Percentiles rank a stretch among this genome's conserved stretches.
These are phyloP conservation scores for Urtica urens DNA, from an alignment of 306 rosid species.

Conservation along the genomic window DNA sequence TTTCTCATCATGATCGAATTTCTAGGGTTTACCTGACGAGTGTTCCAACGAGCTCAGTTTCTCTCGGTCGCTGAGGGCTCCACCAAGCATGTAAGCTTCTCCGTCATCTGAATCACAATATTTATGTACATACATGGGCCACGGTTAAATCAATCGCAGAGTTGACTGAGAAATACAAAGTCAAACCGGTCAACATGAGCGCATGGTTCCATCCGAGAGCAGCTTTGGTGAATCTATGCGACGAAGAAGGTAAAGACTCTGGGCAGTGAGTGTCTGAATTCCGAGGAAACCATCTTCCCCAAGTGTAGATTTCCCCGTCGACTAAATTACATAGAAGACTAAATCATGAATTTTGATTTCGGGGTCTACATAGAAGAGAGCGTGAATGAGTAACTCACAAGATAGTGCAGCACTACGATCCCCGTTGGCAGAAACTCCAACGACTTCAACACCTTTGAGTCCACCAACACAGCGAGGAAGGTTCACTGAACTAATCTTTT, in stretches of 20 bases:
- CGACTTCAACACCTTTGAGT: conserved; percentile 37
- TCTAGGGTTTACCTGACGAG: conserved; percentile 36
- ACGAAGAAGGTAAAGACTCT: conserved; percentile 24
- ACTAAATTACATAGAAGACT: conserved; percentile 20
- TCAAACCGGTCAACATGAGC: conserved; percentile 53
- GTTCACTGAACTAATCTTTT: conserved; percentile 34
- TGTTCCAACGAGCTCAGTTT: conserved; percentile 19
- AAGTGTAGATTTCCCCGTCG: conserved; percentile 60
- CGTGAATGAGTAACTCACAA: too few species aligned
- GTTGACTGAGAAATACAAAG: conserved; percentile 1
- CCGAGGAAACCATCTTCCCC: conserved; percentile 85
- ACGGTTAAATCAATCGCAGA: neutral
- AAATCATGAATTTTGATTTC: too few species aligned
- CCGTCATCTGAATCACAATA: conserved; percentile 33
- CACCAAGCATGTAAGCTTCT: conserved; percentile 67
- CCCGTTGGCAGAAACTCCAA: conserved; percentile 59
- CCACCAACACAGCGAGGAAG: conserved; percentile 38
- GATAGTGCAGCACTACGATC: conserved; percentile 88
- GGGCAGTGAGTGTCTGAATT: conserved; percentile 44
- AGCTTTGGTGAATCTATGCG: conserved; percentile 26
- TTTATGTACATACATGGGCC: conserved; percentile 4
- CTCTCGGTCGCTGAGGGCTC: conserved; percentile 43
- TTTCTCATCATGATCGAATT: too few species aligned
- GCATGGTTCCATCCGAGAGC: conserved; percentile 88
- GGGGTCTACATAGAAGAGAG: too few species aligned